Evolutionary conservation across 2,329 filamentous ascomycete species (phyloP).

Genomic region (Colletotrichum coccodes): DNA sequence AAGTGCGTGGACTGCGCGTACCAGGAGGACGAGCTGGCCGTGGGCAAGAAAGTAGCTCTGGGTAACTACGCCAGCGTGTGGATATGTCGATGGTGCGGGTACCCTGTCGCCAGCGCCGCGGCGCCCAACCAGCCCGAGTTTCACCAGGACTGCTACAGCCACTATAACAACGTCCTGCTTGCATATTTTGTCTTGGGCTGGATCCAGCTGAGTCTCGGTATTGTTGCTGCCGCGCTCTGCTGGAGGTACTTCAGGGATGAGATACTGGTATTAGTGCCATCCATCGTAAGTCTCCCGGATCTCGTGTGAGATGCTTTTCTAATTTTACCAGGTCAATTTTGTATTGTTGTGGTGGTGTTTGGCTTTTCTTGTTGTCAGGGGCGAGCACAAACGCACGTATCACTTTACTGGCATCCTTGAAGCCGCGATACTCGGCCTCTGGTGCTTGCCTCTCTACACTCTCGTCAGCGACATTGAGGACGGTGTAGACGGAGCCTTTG

Average conservation of each 20-base stretch:
- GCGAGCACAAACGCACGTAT: constrained; percentile 49
- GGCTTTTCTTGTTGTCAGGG: constrained; percentile 45
- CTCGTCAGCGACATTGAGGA: constrained; percentile 32
- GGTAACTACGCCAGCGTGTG: constrained; percentile 46
- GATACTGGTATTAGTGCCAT: constrained; percentile 44
- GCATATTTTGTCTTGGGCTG: constrained; percentile 50
- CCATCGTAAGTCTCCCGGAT: constrained; percentile 43
- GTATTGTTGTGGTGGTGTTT: constrained; percentile 48
- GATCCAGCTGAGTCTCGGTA: constrained; percentile 47
- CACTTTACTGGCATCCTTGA: constrained; percentile 50
- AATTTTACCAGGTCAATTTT: constrained; percentile 45
- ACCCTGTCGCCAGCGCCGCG: constrained; percentile 44
- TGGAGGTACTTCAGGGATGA: constrained; percentile 48
- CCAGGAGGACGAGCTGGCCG: constrained; percentile 44
- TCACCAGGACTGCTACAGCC: constrained; percentile 49
- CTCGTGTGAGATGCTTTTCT: neutral
- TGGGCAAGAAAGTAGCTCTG: constrained; percentile 50
- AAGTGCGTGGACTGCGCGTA: constrained; percentile 52
- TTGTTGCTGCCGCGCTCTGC: constrained; percentile 48
- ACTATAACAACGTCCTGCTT: constrained; percentile 49
- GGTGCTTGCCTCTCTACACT: constrained; percentile 38
- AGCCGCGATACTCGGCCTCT: constrained; percentile 44
- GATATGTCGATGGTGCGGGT: constrained; percentile 57
- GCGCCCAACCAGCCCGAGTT: constrained; percentile 50
- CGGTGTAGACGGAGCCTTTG: neutral